These are phyloP conservation scores for Scheffersomyces stipitis DNA, from an alignment of 805 yeast genomes.

Conservation along the genomic window DNA sequence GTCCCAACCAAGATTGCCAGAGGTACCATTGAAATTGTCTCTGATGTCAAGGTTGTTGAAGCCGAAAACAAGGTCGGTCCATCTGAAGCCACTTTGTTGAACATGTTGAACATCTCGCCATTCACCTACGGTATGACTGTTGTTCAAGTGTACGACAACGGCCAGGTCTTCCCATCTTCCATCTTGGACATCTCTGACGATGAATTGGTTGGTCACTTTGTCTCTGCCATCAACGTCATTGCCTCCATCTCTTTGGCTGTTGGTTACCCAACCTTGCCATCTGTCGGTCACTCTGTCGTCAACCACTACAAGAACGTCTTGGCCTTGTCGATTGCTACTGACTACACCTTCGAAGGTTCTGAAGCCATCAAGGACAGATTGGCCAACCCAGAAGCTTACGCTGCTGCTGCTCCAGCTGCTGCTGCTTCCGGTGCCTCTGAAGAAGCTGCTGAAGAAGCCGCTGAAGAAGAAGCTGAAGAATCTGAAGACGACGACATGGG, in stretches of 20 bases:
- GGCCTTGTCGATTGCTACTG: slow-evolving; percentile 97
- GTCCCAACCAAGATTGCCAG: slow-evolving; percentile 99
- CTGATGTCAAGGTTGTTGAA: slow-evolving; percentile 93
- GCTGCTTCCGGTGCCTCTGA: slow-evolving; percentile 66
- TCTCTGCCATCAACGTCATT: slow-evolving; percentile 87
- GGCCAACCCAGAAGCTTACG: slow-evolving; percentile 99
- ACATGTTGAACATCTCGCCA: slow-evolving; percentile 99
- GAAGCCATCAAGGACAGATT: slow-evolving; percentile 99
- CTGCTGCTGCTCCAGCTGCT: slow-evolving; percentile 98
- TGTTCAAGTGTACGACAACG: slow-evolving; percentile 97
- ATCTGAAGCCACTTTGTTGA: slow-evolving; percentile 97
- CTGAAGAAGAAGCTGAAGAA: slow-evolving; percentile 67
- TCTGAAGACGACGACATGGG: slow-evolving; percentile 93
- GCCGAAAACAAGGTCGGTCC: slow-evolving; percentile 92
- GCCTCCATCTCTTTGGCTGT: slow-evolving; percentile 96
- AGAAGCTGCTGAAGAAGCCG: slow-evolving; percentile 68
- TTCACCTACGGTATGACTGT: slow-evolving; percentile 98
- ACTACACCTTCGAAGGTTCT: slow-evolving; percentile 98
- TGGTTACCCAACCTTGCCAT: slow-evolving; percentile 99
- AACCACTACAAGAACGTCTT: slow-evolving; percentile 99
- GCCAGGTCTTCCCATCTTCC: slow-evolving; percentile 95
- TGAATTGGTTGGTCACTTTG: slow-evolving; percentile 89
- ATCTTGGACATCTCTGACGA: slow-evolving; percentile 98
- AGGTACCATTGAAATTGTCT: slow-evolving; percentile 99
- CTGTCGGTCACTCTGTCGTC: slow-evolving; percentile 97